Conservation (phyloP, 495 filamentous ascomycete genomes). For the Extremus antarcticus region DNA sequence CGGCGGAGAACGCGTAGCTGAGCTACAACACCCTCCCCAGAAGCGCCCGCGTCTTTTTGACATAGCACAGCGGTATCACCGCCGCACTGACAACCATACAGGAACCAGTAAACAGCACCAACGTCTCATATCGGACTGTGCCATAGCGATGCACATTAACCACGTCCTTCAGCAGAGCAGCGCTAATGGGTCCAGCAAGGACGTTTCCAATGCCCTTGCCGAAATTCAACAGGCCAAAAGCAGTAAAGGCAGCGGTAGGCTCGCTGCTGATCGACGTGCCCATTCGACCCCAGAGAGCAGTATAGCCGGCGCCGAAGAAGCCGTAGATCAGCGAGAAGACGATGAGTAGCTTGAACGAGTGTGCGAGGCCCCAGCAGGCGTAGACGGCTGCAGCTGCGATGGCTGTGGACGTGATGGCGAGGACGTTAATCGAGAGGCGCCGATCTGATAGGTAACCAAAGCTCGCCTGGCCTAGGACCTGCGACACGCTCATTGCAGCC, state of each 20-base stretch:
- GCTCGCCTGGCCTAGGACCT: conserved; percentile 27
- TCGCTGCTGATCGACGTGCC: conserved; percentile 11
- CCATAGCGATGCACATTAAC: conserved; percentile 6
- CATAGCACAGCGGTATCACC: background rate
- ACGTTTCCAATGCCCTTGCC: conserved; percentile 33
- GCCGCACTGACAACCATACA: conserved; percentile 8
- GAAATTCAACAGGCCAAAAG: conserved; percentile 23
- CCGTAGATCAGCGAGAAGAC: conserved; percentile 30
- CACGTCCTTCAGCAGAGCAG: conserved; percentile 11
- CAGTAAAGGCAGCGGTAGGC: conserved; percentile 14
- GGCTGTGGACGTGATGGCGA: conserved; percentile 21
- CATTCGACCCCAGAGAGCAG: conserved; percentile 20
- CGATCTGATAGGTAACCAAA: conserved; percentile 31
- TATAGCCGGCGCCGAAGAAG: conserved; percentile 32
- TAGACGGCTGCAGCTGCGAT: conserved; percentile 23
- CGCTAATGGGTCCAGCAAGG: conserved; percentile 28
- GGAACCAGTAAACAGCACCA: conserved; percentile 18
- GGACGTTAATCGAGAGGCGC: conserved; percentile 13
- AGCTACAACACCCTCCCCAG: no score
- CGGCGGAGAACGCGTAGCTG: no score
- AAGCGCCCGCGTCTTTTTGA: background rate
- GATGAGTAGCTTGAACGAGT: conserved; percentile 19
- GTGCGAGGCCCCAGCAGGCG: conserved; percentile 27
- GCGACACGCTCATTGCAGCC: conserved; percentile 27
- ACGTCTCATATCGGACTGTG: conserved; percentile 4